Conservation (phyloP, 176 grass and related monocot species). For the Zoysia pacifica region DNA sequence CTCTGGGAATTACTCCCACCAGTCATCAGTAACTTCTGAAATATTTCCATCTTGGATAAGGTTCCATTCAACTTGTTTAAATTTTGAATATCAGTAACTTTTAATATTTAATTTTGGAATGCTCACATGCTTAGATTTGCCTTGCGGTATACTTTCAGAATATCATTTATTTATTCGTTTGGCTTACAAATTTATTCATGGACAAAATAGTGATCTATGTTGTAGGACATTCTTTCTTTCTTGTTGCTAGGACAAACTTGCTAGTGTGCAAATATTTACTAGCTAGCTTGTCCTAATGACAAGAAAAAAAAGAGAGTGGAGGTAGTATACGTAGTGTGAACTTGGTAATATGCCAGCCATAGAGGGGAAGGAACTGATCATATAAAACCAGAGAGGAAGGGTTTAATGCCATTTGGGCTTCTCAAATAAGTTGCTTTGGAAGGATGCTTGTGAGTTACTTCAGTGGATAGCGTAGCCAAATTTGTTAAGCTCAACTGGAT, state of each 20-base stretch:
- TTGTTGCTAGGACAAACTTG: no score
- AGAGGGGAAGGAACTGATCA: not conserved
- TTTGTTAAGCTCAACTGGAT: not conserved
- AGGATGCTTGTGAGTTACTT: not conserved
- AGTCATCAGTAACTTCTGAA: not conserved
- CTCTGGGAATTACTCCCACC: not conserved
- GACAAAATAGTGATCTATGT: not conserved
- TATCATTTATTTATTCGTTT: not conserved
- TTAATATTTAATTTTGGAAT: not conserved
- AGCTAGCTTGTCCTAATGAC: no score
- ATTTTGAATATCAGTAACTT: not conserved
- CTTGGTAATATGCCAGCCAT: conserved; percentile 2
- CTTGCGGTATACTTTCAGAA: not conserved
- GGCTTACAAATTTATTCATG: not conserved
- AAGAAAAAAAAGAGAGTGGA: no score
- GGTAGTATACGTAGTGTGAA: not conserved
- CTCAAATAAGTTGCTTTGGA: not conserved
- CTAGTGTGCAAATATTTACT: no score
- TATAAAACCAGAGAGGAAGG: conserved; percentile 18
- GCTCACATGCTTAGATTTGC: no score
- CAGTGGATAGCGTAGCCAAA: not conserved
- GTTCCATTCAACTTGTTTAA: not conserved
- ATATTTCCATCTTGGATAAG: not conserved
- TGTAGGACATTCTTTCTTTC: not conserved
- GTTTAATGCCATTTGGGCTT: conserved; percentile 12